Percentiles rank a stretch among this genome's conserved stretches.
Conservation (phyloP, 148 eudicot species). For the Rhododendron henanense region DNA sequence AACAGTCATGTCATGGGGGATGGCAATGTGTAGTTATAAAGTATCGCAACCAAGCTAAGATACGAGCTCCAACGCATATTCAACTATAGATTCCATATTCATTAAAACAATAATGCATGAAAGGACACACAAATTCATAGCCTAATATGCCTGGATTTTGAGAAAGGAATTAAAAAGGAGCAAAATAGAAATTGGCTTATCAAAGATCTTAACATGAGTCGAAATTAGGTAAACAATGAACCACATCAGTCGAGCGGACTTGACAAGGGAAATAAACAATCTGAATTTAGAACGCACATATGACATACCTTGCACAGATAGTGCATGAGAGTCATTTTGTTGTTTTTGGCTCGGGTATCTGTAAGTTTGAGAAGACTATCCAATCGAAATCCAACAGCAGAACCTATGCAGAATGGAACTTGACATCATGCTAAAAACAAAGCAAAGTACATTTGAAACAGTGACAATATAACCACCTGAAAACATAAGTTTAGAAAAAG, state of each 20-base stretch:
- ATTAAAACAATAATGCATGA: not conserved
- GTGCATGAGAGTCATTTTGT: slow-evolving; percentile 66
- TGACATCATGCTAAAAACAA: not conserved
- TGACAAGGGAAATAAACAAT: not conserved
- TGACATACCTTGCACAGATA: slow-evolving; percentile 57
- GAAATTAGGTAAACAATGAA: not conserved
- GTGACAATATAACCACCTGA: not conserved
- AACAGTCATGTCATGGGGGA: not conserved
- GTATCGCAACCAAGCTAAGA: not conserved
- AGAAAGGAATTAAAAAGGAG: not conserved
- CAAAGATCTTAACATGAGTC: not conserved
- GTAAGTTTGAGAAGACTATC: slow-evolving; percentile 66
- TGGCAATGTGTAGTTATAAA: not conserved
- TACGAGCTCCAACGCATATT: not conserved
- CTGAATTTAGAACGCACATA: not conserved
- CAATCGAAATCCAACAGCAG: slow-evolving; percentile 72
- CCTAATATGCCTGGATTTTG: not conserved
- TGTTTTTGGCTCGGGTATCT: slow-evolving; percentile 63
- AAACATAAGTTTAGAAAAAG: not conserved
- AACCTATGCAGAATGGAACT: slow-evolving; percentile 29
- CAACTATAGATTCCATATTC: not conserved
- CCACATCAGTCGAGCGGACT: not conserved
- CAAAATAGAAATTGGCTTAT: not conserved
- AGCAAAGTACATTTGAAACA: not conserved
- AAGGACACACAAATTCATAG: not conserved